Evolutionary conservation across 345 rosid genomes (phyloP).

Genomic region (Dimocarpus longan): DNA sequence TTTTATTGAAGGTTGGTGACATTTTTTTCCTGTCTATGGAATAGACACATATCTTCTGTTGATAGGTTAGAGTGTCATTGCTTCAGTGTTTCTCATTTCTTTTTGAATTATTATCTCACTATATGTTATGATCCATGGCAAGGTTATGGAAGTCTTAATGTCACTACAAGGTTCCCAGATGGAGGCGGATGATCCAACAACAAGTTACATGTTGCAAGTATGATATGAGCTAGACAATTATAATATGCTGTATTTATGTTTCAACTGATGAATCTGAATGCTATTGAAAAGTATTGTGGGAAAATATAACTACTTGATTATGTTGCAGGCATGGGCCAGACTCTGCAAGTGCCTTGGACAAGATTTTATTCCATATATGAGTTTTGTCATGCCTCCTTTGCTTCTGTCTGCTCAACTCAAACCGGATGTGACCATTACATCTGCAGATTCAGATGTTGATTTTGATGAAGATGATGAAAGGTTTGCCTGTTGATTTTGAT

Average conservation of each 20-base stretch:
- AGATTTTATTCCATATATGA: slow-evolving; percentile 77
- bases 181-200: slow-evolving; percentile 78
- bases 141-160: slow-evolving; percentile 81
- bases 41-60: neutral
- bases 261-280: neutral
- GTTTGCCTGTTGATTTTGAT: slow-evolving; percentile 29
- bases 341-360: slow-evolving; percentile 82
- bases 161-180: slow-evolving; percentile 67
- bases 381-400: slow-evolving; percentile 73
- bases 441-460: slow-evolving; percentile 71
- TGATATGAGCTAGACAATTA: slow-evolving; percentile 5
- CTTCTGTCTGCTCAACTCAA: slow-evolving; percentile 77
- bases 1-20: neutral
- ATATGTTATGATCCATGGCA: slow-evolving; percentile 15
- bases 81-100: neutral
- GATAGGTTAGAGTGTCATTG: neutral
- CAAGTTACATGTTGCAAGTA: slow-evolving; percentile 83
- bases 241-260: neutral
- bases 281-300: neutral
- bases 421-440: slow-evolving; percentile 73
- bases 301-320: slow-evolving; percentile 6
- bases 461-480: slow-evolving; percentile 71
- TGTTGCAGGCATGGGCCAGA: slow-evolving; percentile 74
- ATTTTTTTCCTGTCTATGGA: neutral
- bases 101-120: slow-evolving; percentile 14